Base-by-base conservation (phyloP, 495 filamentous ascomycete genomes). In the Podospora pseudocomata region DNA sequence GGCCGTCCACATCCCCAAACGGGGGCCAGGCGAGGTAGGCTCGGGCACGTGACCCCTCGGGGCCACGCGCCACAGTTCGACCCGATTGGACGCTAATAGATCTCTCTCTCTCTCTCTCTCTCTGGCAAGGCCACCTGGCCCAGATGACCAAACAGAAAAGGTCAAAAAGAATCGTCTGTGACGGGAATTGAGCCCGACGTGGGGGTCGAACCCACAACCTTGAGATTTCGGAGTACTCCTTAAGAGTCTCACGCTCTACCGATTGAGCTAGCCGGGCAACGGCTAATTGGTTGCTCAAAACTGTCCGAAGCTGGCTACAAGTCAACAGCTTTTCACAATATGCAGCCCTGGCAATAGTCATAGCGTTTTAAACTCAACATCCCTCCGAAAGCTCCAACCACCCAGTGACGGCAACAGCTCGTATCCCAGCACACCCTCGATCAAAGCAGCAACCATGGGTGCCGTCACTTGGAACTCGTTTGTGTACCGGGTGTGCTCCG, bases 191-290 rank as follows among this genome's bases (percentile, higher is more conserved):
- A 71, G 69, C 69, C 69, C 66, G 66, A 71, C 69, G 69, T 68
- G 69, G 69, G 69, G 69, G 69, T 71, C 69, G 69, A 71, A 71
- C 69, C 69, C 69, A 68, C 69, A 71, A 71, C 69, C 69, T 70
- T 71, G 69, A 71, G 69, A 71, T 71, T 20, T 49, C 53, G 58
- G 67, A 69, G 62, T 60, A 20, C 61, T 68, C 67, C 53, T 88
- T 90, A 90, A 90, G 88, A 90, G 88, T 90, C 88, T 89, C 86
- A 90, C 88, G 88, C 88, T 90, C 88, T 90, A 89, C 88, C 88
- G 88, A 90, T 90, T 90, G 88, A 90, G 88, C 88, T 90, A 90
- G 86, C 87, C 77, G 74, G 76, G 76, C 76, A 11, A 60, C 23
- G 63, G 39, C 63, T 54, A 65, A 49, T 49, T 49, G 39, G 39